A percentile compares a stretch with the other conserved stretches of the same genome.
Evolutionary conservation across 306 rosid species (phyloP).

Genomic region (Vicia villosa): DNA sequence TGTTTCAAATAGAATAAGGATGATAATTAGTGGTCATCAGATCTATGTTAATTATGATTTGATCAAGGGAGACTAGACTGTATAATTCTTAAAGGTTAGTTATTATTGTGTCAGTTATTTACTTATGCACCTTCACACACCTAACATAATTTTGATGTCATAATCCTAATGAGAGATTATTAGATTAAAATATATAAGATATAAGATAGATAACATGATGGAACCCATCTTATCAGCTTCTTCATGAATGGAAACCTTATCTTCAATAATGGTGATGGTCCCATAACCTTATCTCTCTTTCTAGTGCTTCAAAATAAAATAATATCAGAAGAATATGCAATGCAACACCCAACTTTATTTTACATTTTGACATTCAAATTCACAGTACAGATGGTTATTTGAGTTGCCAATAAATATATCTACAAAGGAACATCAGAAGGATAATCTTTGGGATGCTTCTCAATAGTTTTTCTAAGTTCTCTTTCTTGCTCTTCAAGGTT

Average conservation of each 20-base stretch:
- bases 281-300: neutral
- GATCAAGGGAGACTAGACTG: no score
- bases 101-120: no score
- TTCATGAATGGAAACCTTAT: conserved; percentile 1
- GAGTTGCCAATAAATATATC: conserved; percentile 34
- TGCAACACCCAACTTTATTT: conserved; percentile 9
- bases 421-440: conserved; percentile 72
- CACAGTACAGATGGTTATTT: conserved; percentile 21
- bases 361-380: neutral
- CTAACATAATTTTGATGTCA: neutral
- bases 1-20: no score
- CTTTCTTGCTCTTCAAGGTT: conserved; percentile 68
- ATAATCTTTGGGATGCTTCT: conserved; percentile 54
- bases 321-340: conserved; percentile 17
- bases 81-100: no score
- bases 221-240: neutral
- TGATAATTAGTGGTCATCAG: no score
- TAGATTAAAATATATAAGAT: neutral
- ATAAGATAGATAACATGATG: neutral
- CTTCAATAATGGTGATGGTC: neutral
- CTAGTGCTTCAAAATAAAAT: neutral
- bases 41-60: no score
- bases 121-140: neutral
- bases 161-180: conserved; percentile 6
- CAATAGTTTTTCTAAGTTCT: conserved; percentile 46